A percentile compares a stretch with the other conserved stretches of the same genome.
phyloP scores from a whole-genome alignment of 208 protist genomes.

The Lotmaria passim region DNA sequence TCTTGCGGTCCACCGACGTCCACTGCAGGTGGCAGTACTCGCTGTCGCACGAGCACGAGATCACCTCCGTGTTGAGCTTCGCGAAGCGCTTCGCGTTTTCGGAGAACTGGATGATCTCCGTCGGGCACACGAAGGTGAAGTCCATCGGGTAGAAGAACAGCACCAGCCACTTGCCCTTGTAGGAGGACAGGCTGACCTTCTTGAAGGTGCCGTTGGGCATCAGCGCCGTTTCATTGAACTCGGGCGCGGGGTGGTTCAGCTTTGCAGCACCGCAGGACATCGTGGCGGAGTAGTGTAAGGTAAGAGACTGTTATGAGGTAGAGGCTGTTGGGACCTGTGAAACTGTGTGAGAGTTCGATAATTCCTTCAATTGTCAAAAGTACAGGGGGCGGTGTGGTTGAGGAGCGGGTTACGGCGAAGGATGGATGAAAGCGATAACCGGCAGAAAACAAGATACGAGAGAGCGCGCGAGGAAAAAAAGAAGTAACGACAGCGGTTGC shows the following conservation, averaged over 20 bases:
- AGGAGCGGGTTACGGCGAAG: too few relatives aligned
- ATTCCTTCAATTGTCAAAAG: too few relatives aligned
- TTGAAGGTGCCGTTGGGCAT: conserved; percentile 95
- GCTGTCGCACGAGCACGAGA: conserved; percentile 94
- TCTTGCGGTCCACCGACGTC: conserved; percentile 93
- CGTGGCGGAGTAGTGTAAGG: neutral
- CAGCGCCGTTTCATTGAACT: conserved; percentile 91
- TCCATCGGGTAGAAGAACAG: conserved; percentile 98
- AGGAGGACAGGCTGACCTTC: conserved; percentile 87
- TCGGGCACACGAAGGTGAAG: conserved; percentile 98
- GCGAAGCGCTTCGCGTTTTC: conserved; percentile 93
- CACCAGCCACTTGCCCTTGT: conserved; percentile 95
- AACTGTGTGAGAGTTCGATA: too few relatives aligned
- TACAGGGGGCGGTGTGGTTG: too few relatives aligned
- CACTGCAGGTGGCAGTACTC: conserved; percentile 97
- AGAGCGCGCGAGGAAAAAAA: neutral
- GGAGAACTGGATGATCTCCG: conserved; percentile 96
- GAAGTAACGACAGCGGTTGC: too few relatives aligned
- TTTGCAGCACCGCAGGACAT: conserved; percentile 28
- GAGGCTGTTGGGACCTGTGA: too few relatives aligned
- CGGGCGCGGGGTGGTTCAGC: conserved; percentile 90
- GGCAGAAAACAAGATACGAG: neutral
- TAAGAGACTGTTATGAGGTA: neutral
- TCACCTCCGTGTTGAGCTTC: conserved; percentile 87
- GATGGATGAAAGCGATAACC: too few relatives aligned